Conservation (phyloP, 768 basidiomycete species). For the Lactifluus echinatus region DNA sequence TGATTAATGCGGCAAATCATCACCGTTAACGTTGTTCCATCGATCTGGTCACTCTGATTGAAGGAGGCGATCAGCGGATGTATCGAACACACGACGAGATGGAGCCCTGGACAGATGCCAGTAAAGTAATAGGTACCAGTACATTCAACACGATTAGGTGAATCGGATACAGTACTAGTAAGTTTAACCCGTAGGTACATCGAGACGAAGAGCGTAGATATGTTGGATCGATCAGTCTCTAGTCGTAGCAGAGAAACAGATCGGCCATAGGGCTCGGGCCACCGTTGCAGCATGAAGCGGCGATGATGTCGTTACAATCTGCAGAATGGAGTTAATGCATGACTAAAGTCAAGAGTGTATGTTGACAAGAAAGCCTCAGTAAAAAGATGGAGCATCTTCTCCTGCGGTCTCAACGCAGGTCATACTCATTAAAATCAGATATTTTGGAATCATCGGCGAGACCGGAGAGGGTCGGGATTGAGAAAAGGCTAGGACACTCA, state of each 20-base stretch:
- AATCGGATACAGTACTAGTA: neutral
- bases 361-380: constrained; percentile 10
- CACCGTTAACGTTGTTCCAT: neutral
- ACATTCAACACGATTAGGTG: neutral
- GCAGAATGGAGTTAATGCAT: neutral
- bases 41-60: neutral
- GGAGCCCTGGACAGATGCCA: neutral
- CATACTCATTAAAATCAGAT: constrained; percentile 30
- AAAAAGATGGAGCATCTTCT: constrained; percentile 7
- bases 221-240: neutral
- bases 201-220: neutral
- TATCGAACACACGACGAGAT: no score
- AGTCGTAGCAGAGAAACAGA: neutral
- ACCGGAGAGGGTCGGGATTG: neutral
- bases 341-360: neutral
- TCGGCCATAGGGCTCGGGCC: neutral
- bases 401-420: constrained; percentile 24
- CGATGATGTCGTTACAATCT: neutral
- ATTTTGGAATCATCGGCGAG: constrained; percentile 24
- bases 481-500: constrained; percentile 1
- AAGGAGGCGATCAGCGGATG: neutral
- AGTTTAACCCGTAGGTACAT: neutral
- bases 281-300: neutral
- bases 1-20: neutral
- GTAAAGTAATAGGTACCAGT: neutral